Evolutionary conservation across 2,329 filamentous ascomycete genomes (phyloP), one percentile per base, ranked within the genome.

Genomic region (Aspergillus hortae): DNA sequence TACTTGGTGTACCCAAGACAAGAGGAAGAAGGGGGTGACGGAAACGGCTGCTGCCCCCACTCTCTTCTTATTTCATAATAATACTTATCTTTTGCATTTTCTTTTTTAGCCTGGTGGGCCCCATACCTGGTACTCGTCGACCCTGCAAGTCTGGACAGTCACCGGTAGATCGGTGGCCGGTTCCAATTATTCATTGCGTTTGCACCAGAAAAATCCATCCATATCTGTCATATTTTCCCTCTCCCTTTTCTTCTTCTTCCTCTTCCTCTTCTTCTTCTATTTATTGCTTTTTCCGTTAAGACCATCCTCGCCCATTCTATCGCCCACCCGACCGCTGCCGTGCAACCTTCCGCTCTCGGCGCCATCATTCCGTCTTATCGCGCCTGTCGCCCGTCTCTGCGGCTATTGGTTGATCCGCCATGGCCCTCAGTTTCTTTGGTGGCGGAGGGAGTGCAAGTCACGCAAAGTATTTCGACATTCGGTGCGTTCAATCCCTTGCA

Each of bases 401-500:
- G 49, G 59, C 58, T 53, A 59, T 50, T 58, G 55, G 55, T 52
- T 54, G 47, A 48, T 53, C 44, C 51, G 52, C 51, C 58, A 76
- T 76, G 74, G 73, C 74, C 52, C 71, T 76, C 62, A 77, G 70
- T 62, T 75, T 77, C 59, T 71, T 77, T 47, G 70, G 70, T 59
- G 65, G 69, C 43, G 61, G 69, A 54, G 68, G 69, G 47, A 72
- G 68, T 58, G 67, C 72, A 49, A 77, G 70, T 59, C 68, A 72
- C 56, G 73, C 75, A 58, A 77, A 77, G 60, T 75, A 76, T 55
- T 78, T 77, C 55, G 75, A 78, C 63, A 77, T 77, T 57, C 71
- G 74, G 74, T 76, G 58, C 63, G 64, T 63, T 40, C 41, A 51
- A 47, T 15, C 42, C 30, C 30, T 43, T 44, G 49, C 48, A 44